A percentile compares a stretch with the other conserved stretches of the same genome.
Evolutionary conservation across 2,329 filamentous ascomycete genomes (phyloP).

Genomic region (Zymoseptoria brevis): DNA sequence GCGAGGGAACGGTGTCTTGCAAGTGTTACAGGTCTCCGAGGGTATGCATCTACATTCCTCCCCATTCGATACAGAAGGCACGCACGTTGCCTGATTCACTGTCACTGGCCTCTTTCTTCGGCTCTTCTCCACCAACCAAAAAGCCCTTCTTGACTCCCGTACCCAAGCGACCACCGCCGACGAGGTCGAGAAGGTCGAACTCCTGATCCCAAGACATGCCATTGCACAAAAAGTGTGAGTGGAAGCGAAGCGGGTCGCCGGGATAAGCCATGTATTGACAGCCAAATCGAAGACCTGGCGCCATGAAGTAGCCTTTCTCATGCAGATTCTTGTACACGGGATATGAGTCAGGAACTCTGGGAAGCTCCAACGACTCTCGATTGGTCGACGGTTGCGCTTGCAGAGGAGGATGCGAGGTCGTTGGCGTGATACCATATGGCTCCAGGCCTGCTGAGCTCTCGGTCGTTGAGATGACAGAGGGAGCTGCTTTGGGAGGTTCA

Average conservation of each 20-base stretch:
- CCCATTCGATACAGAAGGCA: slow-evolving; percentile 87
- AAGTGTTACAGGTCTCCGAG: neutral
- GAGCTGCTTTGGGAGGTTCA: slow-evolving; percentile 10
- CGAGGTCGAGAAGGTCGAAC: slow-evolving; percentile 74
- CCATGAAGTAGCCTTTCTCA: slow-evolving; percentile 71
- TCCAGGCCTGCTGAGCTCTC: slow-evolving; percentile 8
- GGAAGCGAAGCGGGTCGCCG: slow-evolving; percentile 87
- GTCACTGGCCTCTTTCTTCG: slow-evolving; percentile 30
- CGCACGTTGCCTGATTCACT: slow-evolving; percentile 44
- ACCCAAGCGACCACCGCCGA: slow-evolving; percentile 77
- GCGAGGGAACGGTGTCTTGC: neutral
- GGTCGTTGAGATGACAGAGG: slow-evolving; percentile 10
- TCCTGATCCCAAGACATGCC: slow-evolving; percentile 80
- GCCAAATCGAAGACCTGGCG: slow-evolving; percentile 87
- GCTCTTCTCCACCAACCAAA: slow-evolving; percentile 64
- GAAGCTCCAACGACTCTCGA: slow-evolving; percentile 24
- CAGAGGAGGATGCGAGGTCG: slow-evolving; percentile 43
- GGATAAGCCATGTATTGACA: slow-evolving; percentile 93
- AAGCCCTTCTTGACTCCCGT: slow-evolving; percentile 96
- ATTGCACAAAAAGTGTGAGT: slow-evolving; percentile 88
- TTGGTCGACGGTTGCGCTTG: slow-evolving; percentile 4
- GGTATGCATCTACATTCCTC: slow-evolving; percentile 60
- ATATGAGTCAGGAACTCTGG: slow-evolving; percentile 48
- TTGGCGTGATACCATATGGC: slow-evolving; percentile 38
- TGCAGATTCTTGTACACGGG: slow-evolving; percentile 77